Base-by-base conservation (phyloP, 768 basidiomycete species). In the Leccinum uliginosum region DNA sequence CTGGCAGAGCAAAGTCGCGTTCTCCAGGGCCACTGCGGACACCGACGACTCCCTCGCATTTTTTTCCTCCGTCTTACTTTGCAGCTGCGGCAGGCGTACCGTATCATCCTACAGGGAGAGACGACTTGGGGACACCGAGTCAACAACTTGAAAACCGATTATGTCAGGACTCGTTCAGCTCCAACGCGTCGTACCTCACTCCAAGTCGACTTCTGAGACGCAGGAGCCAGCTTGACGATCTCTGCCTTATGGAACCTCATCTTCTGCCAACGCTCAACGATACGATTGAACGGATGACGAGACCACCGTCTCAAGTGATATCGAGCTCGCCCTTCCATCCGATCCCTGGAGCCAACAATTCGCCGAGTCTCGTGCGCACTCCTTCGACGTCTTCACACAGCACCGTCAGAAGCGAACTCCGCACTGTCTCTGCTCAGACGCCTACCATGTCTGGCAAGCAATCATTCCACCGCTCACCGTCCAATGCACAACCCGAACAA, bases 261-360 rank as follows among this genome's bases (percentile, higher is more conserved):
- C 74, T 90, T 4, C 68, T 90, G 35, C 88, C 88, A 9, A 85
- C 86, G 17, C 74, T 91, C 34, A 77, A 82, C 43, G 87, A 89
- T 55, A 91, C 88, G 0, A 79, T 91, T 35, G 80, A 85, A 62
- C 80, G 82, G 47, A 91, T 90, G 88, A 90, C 88, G 3, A 74
- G 78, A 51, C 73, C 78, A 14, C 80, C 82, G 1, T 75, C 75
- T 40, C 71, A 71, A 53, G 56, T 58, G 12, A 54, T 53, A 24
- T 4, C 57, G 15, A 57, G 35, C 34, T 40, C 66, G 34, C 59
- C 66, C n/a, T 43, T 53, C 30, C 44, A 44, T 34, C 26, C 49
- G 3, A 19, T 11, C 4, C 40, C 58, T 19, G 58, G 26, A 5
- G 40, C 53, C 4, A 19, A 54, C 23, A 50, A 27, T 53, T 51